phyloP scores from a whole-genome alignment of 345 rosid genomes.

The Dipteronia sinensis region DNA sequence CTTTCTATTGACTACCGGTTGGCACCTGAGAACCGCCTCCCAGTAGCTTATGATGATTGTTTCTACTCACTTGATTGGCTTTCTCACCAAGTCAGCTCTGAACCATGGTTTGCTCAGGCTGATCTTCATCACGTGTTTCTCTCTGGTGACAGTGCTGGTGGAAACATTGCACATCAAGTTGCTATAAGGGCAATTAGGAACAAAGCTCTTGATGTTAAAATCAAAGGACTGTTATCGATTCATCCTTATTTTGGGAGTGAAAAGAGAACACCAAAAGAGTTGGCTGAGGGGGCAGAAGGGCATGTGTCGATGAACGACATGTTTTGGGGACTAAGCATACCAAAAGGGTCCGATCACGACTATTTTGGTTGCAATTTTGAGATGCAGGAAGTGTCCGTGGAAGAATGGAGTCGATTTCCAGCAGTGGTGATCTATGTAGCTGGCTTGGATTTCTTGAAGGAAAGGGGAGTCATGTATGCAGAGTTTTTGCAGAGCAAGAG shows the following conservation, averaged over 20 bases:
- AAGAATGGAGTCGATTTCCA: conserved; percentile 52
- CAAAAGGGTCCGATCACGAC: conserved; percentile 46
- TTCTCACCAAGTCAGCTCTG: conserved; percentile 18
- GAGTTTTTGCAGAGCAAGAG: conserved; percentile 45
- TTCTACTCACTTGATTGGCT: conserved; percentile 55
- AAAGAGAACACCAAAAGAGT: conserved; percentile 48
- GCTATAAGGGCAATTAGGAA: conserved; percentile 36
- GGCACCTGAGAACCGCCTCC: conserved; percentile 65
- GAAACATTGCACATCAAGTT: conserved; percentile 61
- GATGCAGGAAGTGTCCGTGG: conserved; percentile 32
- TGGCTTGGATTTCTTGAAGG: conserved; percentile 63
- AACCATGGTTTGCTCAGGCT: conserved; percentile 53
- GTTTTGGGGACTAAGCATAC: conserved; percentile 64
- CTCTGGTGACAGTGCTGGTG: conserved; percentile 70
- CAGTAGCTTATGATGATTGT: conserved; percentile 57
- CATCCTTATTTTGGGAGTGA: conserved; percentile 71
- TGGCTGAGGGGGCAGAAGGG: conserved; percentile 27
- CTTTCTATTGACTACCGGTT: conserved; percentile 60
- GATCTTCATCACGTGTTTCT: conserved; percentile 47
- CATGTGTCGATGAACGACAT: conserved; percentile 49
- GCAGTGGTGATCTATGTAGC: conserved; percentile 50
- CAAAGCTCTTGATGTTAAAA: conserved; percentile 20
- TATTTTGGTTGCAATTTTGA: conserved; percentile 55
- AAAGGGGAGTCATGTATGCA: conserved; percentile 56
- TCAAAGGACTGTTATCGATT: conserved; percentile 45